These are phyloP conservation scores for Lasiosphaeria ovina DNA, from an alignment of 495 filamentous ascomycete genomes.

Conservation along the genomic window DNA sequence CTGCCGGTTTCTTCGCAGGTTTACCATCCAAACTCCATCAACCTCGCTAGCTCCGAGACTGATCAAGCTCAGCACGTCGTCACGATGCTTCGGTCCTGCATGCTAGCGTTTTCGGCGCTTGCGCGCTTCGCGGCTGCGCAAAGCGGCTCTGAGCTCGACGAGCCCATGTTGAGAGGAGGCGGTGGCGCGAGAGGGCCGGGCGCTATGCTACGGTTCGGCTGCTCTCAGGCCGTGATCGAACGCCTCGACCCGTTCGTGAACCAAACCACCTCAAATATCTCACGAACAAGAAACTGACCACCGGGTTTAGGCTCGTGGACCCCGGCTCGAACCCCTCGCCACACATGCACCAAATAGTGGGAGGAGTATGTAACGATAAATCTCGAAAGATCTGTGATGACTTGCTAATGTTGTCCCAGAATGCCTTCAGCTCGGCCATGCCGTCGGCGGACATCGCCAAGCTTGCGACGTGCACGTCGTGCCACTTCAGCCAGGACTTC, in stretches of 20 bases:
- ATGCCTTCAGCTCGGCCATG: conserved; percentile 23
- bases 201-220: conserved; percentile 28
- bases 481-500: conserved; percentile 25
- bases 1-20: neutral
- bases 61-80: neutral
- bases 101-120: conserved; percentile 14
- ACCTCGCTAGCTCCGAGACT: neutral
- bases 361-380: conserved; percentile 19
- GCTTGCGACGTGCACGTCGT: conserved; percentile 25
- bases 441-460: conserved; percentile 20
- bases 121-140: conserved; percentile 8
- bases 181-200: conserved; percentile 7
- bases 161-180: conserved; percentile 18
- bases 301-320: conserved; percentile 21
- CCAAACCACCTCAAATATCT: neutral
- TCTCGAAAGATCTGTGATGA: neutral
- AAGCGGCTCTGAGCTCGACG: conserved; percentile 12
- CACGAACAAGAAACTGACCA: neutral
- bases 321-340: conserved; percentile 25
- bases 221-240: conserved; percentile 30
- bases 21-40: neutral
- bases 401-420: conserved; percentile 1
- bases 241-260: conserved; percentile 27
- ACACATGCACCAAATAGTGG: conserved; percentile 30
- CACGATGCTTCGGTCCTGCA: conserved; percentile 13